These are phyloP conservation scores for Trametes sp. DNA, from an alignment of 1,284 basidiomycete species.

Conservation along the genomic window DNA sequence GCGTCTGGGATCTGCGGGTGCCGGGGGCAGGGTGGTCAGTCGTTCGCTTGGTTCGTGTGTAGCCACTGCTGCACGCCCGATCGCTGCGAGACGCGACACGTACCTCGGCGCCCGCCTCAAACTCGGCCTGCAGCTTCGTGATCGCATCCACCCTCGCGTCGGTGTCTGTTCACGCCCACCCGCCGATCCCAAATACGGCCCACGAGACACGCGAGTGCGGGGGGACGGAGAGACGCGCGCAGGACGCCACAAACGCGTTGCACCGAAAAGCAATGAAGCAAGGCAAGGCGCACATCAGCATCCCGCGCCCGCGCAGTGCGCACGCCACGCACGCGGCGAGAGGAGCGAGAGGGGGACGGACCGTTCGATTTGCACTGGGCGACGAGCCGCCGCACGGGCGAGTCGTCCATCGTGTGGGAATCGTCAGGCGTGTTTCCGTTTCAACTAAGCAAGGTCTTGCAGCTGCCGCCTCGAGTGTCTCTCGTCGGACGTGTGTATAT, in stretches of 20 bases:
- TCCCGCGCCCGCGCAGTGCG: not conserved
- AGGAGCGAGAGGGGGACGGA: slow-evolving; percentile 40
- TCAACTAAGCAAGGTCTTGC: not conserved
- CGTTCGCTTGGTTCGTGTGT: not conserved
- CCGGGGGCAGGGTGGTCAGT: not conserved
- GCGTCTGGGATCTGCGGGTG: slow-evolving; percentile 68
- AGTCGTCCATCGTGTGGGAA: slow-evolving; percentile 48
- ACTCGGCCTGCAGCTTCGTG: slow-evolving; percentile 74
- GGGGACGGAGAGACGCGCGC: slow-evolving; percentile 4
- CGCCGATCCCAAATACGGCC: too few species aligned
- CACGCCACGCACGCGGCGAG: not conserved
- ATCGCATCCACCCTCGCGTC: slow-evolving; percentile 83
- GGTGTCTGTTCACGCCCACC: slow-evolving; percentile 57
- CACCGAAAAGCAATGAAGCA: not conserved
- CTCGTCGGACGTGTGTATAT: not conserved
- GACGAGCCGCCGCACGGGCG: slow-evolving; percentile 66
- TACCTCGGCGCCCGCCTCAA: slow-evolving; percentile 75
- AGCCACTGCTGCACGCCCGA: slow-evolving; percentile 6
- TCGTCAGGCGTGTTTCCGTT: not conserved
- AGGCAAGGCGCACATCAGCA: slow-evolving; percentile 15
- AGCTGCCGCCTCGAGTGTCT: not conserved
- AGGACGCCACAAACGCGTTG: slow-evolving; percentile 19
- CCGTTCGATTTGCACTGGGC: slow-evolving; percentile 76
- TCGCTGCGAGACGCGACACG: slow-evolving; percentile 26
- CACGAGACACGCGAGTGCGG: slow-evolving; percentile 5